Percentiles rank a stretch among this genome's conserved stretches.
These are phyloP conservation scores for Phytopythium chamaehyphon DNA, from an alignment of 352 stramenopile genomes.

Conservation along the genomic window DNA sequence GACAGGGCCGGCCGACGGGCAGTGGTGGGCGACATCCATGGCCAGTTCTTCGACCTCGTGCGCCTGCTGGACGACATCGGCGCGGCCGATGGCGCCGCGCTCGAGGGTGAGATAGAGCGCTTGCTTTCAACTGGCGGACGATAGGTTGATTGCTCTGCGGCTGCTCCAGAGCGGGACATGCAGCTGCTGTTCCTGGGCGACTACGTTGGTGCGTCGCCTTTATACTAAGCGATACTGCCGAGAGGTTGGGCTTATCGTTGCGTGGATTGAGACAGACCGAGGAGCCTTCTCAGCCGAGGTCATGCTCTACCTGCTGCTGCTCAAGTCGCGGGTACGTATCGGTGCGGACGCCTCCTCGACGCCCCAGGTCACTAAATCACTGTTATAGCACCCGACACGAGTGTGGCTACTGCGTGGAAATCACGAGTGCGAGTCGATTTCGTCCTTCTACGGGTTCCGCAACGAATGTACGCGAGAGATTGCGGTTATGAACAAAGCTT, in stretches of 20 bases:
- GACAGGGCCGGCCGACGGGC: slow-evolving; percentile 7
- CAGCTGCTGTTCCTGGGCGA: slow-evolving; percentile 74
- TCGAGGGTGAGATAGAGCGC: not conserved
- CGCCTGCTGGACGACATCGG: slow-evolving; percentile 48
- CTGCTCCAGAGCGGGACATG: slow-evolving; percentile 31
- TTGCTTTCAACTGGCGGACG: not conserved
- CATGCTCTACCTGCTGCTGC: slow-evolving; percentile 70
- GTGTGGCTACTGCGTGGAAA: slow-evolving; percentile 74
- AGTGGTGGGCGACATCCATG: slow-evolving; percentile 84
- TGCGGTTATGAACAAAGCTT: not conserved
- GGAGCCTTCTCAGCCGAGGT: slow-evolving; percentile 81
- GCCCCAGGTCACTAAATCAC: not conserved
- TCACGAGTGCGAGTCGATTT: slow-evolving; percentile 85
- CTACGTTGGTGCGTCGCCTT: slow-evolving; percentile 46
- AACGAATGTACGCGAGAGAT: slow-evolving; percentile 46
- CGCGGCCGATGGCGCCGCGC: slow-evolving; percentile 7
- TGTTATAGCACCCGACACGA: slow-evolving; percentile 41
- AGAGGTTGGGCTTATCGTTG: not conserved
- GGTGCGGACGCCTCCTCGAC: not conserved
- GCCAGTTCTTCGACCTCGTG: slow-evolving; percentile 78
- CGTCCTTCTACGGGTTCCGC: slow-evolving; percentile 82
- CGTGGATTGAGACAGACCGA: slow-evolving; percentile 27
- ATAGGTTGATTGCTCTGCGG: not conserved
- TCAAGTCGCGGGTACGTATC: slow-evolving; percentile 46
- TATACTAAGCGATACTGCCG: no score